Evolutionary conservation across 176 grass and related monocot genomes (phyloP), one percentile per base, ranked within the genome.

Genomic region (Miscanthus lutarioriparius): DNA sequence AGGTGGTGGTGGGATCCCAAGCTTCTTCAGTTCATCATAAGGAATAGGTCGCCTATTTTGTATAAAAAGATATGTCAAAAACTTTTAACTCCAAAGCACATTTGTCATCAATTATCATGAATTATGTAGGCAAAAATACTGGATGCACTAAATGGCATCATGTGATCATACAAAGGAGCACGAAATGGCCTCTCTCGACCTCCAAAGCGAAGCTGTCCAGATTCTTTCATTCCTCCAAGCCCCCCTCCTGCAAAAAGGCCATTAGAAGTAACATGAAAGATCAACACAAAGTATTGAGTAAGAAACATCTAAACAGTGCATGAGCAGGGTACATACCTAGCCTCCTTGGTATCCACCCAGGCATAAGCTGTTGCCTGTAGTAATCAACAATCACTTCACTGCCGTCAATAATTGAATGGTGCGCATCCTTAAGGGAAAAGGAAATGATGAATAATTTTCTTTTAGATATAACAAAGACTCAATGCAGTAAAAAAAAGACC

Each of bases 121-220:
- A 23, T 38, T 8, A 16, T 15, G 8, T 72, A 30, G 32, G 23
- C 19, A 79, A 41, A 36, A 80, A 70, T 80, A 72, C 37, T 23
- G 5, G 8, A 80, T 5, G n/a, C n/a, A n/a, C n/a, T n/a, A n/a
- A n/a, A n/a, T n/a, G 70, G 43, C 25, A 74, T 74, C 49, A 25
- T 27, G 22, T 16, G 63, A 89, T 59, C 89, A 85, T 94, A 98
- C 96, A 98, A 88, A 74, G 96, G 96, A 90, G 96, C 96, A 80
- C 89, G 91, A 78, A 98, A 98, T 87, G 95, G 92, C 82, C 96
- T 95, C 91, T 98, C 96, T 45, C 96, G 91, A 73, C 92, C 96
- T 80, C 96, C 96, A 23, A 98, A 98, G 19, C 96, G 91, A 87
- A 98, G 85, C 78, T 98, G 96, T 54, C 96, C 96, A 90, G 92